Conservation (phyloP, 257 asterid species). For the Ajuga chamaepitys region DNA sequence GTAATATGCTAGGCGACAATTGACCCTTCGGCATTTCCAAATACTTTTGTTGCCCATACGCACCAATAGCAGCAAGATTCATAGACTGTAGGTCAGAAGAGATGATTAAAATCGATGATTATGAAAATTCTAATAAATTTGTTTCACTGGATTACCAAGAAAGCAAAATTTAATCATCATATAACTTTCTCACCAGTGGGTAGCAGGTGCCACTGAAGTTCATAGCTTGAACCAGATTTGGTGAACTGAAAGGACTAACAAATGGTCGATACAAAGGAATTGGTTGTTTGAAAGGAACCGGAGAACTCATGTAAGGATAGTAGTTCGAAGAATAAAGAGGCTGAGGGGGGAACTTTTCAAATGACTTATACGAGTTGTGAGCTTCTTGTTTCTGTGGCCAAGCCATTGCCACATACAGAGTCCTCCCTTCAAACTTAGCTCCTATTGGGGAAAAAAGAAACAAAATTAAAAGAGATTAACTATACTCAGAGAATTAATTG, state of each 20-base stretch:
- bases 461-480: not conserved
- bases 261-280: conserved; percentile 1
- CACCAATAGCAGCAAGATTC: too few relatives aligned
- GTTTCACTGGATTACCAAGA: not conserved
- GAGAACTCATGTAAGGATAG: conserved; percentile 4
- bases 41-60: too few relatives aligned
- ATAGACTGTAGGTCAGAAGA: too few relatives aligned
- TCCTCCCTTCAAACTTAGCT: conserved; percentile 16
- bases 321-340: conserved; percentile 8
- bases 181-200: conserved; percentile 20
- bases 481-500: not conserved
- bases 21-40: too few relatives aligned
- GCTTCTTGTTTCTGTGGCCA: conserved; percentile 7
- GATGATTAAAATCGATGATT: not conserved
- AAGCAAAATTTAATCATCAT: not conserved
- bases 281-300: not conserved
- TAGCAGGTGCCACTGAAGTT: not conserved
- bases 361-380: not conserved
- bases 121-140: not conserved
- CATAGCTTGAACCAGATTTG: conserved; percentile 15
- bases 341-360: conserved; percentile 8
- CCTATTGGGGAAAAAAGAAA: conserved; percentile 18
- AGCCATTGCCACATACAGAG: conserved; percentile 23
- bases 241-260: not conserved
- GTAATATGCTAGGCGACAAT: too few relatives aligned